These are phyloP conservation scores for Hamamelis virginiana DNA, from an alignment of 164 flowering plant genomes.

Conservation along the genomic window DNA sequence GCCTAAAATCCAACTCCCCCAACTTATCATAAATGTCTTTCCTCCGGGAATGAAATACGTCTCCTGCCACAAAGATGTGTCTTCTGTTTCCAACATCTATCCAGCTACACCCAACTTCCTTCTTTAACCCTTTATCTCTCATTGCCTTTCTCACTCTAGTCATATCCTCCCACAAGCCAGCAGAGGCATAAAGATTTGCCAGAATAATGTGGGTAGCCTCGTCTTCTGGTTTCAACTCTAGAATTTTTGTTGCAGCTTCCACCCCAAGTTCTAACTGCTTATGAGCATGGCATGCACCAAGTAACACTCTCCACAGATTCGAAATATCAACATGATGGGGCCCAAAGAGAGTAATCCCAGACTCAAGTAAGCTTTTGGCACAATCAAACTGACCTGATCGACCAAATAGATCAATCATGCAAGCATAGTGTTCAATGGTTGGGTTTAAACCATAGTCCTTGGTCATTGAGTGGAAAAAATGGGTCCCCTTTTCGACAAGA, in stretches of 20 bases:
- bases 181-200: conserved; percentile 32
- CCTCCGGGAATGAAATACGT: conserved; percentile 26
- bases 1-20: conserved; percentile 14
- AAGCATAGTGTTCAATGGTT: conserved; percentile 35
- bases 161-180: conserved; percentile 30
- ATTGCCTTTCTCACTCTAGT: conserved; percentile 22
- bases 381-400: conserved; percentile 29
- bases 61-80: conserved; percentile 39
- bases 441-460: conserved; percentile 24
- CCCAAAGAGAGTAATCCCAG: conserved; percentile 15
- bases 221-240: conserved; percentile 37
- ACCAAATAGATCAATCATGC: conserved; percentile 39
- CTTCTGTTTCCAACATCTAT: conserved; percentile 28
- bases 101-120: conserved; percentile 40
- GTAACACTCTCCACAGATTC: conserved; percentile 33
- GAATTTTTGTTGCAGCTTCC: conserved; percentile 27
- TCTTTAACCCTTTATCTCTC: conserved; percentile 25
- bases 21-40: conserved; percentile 33
- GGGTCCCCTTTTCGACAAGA: conserved; percentile 24
- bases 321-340: conserved; percentile 10
- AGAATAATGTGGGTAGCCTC: conserved; percentile 36
- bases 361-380: conserved; percentile 16
- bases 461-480: conserved; percentile 31
- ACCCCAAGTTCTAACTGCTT: conserved; percentile 34
- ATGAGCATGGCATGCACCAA: conserved; percentile 39